Evolutionary conservation across 805 yeast genomes (phyloP).

Genomic region (Torulaspora maleeae): DNA sequence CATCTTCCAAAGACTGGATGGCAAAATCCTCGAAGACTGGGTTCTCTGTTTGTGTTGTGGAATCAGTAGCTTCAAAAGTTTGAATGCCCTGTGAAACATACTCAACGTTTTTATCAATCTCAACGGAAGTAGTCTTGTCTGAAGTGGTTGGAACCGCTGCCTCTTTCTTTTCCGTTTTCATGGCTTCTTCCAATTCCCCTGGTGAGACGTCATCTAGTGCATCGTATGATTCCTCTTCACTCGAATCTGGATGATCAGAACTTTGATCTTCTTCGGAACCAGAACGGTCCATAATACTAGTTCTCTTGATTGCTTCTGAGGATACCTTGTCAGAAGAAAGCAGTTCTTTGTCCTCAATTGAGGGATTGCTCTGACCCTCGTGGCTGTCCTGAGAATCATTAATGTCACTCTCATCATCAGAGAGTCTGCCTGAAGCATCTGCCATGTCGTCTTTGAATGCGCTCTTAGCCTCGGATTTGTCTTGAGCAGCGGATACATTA

Average conservation of each 20-base stretch:
- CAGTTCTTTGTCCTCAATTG: background rate
- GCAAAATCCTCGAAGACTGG: slow-evolving; percentile 11
- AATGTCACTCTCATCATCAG: background rate
- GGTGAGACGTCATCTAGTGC: slow-evolving; percentile 20
- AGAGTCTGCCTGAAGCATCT: background rate
- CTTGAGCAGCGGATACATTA: background rate
- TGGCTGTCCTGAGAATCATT: background rate
- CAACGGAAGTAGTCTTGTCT: background rate
- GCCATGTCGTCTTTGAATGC: background rate
- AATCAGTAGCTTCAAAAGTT: slow-evolving; percentile 6
- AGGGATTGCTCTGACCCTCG: background rate
- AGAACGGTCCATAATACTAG: background rate
- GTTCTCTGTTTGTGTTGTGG: slow-evolving; percentile 23
- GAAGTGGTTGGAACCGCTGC: background rate
- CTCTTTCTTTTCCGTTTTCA: background rate
- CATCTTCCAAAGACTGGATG: slow-evolving; percentile 33
- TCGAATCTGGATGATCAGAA: background rate
- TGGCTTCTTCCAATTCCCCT: slow-evolving; percentile 19
- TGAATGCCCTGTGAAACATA: slow-evolving; percentile 8
- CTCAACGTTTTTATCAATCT: background rate
- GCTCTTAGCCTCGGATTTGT: background rate
- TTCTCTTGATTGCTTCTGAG: background rate
- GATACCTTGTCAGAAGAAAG: background rate
- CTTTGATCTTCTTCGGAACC: background rate
- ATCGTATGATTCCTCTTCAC: slow-evolving; percentile 22